Base-by-base conservation (phyloP, 2,329 filamentous ascomycete species). In the Rachicladosporium sp. region DNA sequence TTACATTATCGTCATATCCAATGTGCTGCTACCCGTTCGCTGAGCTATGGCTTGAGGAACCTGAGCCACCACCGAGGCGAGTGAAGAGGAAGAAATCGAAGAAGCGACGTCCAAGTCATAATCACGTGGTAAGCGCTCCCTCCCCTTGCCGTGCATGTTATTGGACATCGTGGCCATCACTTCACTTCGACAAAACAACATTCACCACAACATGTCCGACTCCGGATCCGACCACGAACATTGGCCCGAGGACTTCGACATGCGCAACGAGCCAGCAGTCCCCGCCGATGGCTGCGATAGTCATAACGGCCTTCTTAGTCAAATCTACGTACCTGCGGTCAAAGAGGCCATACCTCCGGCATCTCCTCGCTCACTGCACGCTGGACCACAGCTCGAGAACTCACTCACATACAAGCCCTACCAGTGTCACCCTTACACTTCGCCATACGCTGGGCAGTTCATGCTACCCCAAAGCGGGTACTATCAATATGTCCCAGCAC, bases 1-100 rank as follows among this genome's bases (percentile, higher is more conserved):
- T 27, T 7, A 3, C 7, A 27, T 8, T 2, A 27, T 27, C 23
- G 23, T 6, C 8, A 8, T 2, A 27, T 6, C 6, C 4, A 27
- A 41, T 41, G 39, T 41, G 39, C 39, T 56, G 51, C 43, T 57
- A 54, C 52, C 53, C 52, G 5, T 56, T 51, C 29, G 47, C 49
- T 29, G 53, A 56, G 37, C 43, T 50, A 12, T 50, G 44, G 43
- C 46, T 56, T n/a, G 53, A 55, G 43, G 46, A 49, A 27, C 46
- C 45, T 9, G 29, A 37, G 9, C 46, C 46, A 12, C 38, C 42
- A 15, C 40, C 42, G 13, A 45, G 33, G 29, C 38, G 29, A 29
- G 19, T 32, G 41, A 37, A 42, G 43, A 37, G 46, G 41, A 39
- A 44, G 39, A 41, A 36, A 38, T 11, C 13, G 34, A 37, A 37